Evolutionary conservation across 225 moss, liverwort and hornwort species (phyloP), one percentile per base, ranked within the genome.

Genomic region (Marchantia paleacea): DNA sequence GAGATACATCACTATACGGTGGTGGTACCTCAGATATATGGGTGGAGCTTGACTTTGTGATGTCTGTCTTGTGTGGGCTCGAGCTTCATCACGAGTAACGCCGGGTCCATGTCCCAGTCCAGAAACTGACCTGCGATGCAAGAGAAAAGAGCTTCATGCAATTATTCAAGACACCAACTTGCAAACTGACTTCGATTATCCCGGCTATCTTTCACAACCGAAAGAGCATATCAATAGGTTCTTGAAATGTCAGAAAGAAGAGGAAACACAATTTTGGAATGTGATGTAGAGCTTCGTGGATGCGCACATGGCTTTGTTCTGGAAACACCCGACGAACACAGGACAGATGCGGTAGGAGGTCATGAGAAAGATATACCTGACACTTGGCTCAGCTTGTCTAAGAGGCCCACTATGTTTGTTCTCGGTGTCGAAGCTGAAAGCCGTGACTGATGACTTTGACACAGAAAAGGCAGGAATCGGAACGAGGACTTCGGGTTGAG

Each of bases 41-140:
- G 91, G 92, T 60, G 93, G 85, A 55, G 89, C 81, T 57, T 90
- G 93, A 78, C 90, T 88, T 30, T 49, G 72, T 18, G 90, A 89
- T 84, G 91, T 86, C 67, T 82, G 88, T 49, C 86, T 84, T 60
- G 91, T 84, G 70, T 93, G 88, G 48, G 86, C 28, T 13, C 71
- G 83, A 49, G 79, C 84, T 52, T 88, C 92, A 80, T 91, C 91
- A 20, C 74, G 63, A 75, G 75, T 16, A 11, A n/a, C n/a, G 22
- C 51, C 72, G 9, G 11, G 50, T 58, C 31, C 55, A 18, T 29
- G 55, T 77, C 71, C 84, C 39, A 75, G 76, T 61, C 89, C 90
- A 39, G 90, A 89, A 26, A 77, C 83, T 75, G 91, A 87, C 77
- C 95, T 95, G 81, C 58, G 78, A 48, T 28, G 7, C 26, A 6